Conservation (phyloP, 139 green algal genomes). For the Penium margaritaceum region DNA sequence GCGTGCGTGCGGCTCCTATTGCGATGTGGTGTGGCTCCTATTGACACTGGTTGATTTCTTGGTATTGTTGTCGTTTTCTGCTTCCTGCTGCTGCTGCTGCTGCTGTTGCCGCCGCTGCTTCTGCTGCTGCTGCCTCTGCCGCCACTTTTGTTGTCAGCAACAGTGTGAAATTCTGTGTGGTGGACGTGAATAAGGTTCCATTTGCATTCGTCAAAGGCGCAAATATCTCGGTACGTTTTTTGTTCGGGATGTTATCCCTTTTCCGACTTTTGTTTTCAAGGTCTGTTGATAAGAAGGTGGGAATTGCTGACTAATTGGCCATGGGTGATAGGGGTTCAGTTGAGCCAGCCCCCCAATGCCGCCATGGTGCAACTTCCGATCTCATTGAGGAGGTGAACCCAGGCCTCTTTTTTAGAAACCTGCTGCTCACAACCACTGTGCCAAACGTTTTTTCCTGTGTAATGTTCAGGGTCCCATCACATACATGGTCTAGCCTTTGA, state of each 20-base stretch:
- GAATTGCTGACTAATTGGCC: background rate
- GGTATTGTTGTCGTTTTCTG: background rate
- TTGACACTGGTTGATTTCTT: background rate
- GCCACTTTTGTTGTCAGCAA: background rate
- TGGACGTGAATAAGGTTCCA: conserved; percentile 1
- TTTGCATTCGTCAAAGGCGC: background rate
- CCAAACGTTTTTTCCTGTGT: too few species aligned
- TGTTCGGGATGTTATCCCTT: background rate
- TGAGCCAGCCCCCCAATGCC: too few species aligned
- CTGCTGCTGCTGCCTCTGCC: too few species aligned
- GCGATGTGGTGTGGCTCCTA: background rate
- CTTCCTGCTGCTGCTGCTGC: background rate
- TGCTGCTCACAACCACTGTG: too few species aligned
- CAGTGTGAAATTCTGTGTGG: background rate
- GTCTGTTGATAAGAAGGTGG: too few species aligned
- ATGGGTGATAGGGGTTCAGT: background rate
- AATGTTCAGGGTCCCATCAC: too few species aligned
- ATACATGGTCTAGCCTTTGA: too few species aligned
- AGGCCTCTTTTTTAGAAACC: too few species aligned
- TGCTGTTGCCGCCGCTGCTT: too few species aligned
- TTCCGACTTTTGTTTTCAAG: too few species aligned
- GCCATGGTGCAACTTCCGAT: too few species aligned
- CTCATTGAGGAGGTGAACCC: too few species aligned
- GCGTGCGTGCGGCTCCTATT: background rate
- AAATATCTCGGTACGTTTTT: background rate